These are phyloP conservation scores for Fagus crenata DNA, from an alignment of 306 rosid genomes.

Conservation along the genomic window DNA sequence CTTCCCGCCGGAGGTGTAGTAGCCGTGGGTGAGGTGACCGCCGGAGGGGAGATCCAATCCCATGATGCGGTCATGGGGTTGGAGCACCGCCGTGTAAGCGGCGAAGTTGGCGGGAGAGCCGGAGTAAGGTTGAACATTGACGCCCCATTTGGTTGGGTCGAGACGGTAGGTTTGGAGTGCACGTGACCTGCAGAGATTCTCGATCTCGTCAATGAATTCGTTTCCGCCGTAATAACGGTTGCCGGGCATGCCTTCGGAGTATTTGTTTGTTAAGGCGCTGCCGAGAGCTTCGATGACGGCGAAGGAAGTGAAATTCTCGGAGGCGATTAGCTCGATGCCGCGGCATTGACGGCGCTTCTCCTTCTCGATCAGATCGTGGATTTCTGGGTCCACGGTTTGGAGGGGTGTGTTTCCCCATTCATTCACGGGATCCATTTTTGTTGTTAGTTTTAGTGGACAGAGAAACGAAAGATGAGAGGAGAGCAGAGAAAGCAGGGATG, in stretches of 20 bases:
- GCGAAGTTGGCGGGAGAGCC: slow-evolving; percentile 96
- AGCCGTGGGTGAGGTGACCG: slow-evolving; percentile 84
- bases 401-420: slow-evolving; percentile 79
- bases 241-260: slow-evolving; percentile 93
- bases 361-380: slow-evolving; percentile 81
- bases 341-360: slow-evolving; percentile 93
- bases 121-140: slow-evolving; percentile 88
- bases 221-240: slow-evolving; percentile 94
- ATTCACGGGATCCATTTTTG: slow-evolving; percentile 69
- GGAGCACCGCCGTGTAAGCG: slow-evolving; percentile 88
- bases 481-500: neutral
- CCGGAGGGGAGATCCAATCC: slow-evolving; percentile 93
- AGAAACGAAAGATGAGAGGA: neutral
- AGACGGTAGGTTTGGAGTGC: slow-evolving; percentile 72
- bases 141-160: slow-evolving; percentile 73
- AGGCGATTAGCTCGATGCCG: slow-evolving; percentile 91
- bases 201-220: slow-evolving; percentile 86
- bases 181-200: slow-evolving; percentile 75
- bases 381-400: slow-evolving; percentile 61
- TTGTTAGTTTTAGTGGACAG: neutral
- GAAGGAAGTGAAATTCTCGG: slow-evolving; percentile 92
- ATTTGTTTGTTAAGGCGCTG: slow-evolving; percentile 81
- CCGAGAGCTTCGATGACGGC: slow-evolving; percentile 95
- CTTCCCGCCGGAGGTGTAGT: slow-evolving; percentile 91
- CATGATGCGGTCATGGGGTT: slow-evolving; percentile 93